phyloP scores from a whole-genome alignment of 805 yeast genomes.

The Teunomyces panamensis region DNA sequence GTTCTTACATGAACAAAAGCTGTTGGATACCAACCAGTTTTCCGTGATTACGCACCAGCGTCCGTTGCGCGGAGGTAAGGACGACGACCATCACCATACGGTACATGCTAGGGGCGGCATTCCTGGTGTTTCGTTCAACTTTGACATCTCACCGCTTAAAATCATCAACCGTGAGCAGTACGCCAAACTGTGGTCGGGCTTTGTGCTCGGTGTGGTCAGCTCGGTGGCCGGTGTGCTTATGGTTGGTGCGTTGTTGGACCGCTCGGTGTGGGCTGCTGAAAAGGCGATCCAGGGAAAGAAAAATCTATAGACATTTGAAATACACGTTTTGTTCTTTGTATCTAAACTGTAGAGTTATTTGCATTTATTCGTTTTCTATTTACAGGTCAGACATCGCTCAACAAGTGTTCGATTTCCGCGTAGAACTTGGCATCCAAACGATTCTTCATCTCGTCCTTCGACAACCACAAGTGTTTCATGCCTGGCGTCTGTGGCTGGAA shows the following conservation, averaged over 20 bases:
- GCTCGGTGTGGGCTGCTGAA: conserved; percentile 87
- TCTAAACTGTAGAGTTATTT: no score
- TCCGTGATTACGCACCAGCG: conserved; percentile 86
- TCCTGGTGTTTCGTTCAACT: conserved; percentile 84
- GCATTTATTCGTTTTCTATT: conserved; percentile 1
- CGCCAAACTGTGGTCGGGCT: conserved; percentile 77
- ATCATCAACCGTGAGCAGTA: conserved; percentile 79
- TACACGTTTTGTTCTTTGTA: no score
- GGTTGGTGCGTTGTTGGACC: conserved; percentile 85
- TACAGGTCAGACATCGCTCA: conserved; percentile 30
- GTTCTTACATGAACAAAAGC: conserved; percentile 47
- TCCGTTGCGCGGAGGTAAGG: conserved; percentile 82
- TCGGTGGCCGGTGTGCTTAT: conserved; percentile 93
- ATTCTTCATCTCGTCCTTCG: conserved; percentile 69
- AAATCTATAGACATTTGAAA: conserved; percentile 26
- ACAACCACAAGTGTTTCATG: conserved; percentile 74
- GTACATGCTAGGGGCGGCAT: conserved; percentile 79
- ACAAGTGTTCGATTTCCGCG: conserved; percentile 49
- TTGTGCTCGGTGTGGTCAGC: conserved; percentile 76
- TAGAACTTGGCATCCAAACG: conserved; percentile 55
- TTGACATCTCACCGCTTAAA: conserved; percentile 91
- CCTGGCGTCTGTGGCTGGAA: conserved; percentile 46
- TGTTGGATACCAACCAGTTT: conserved; percentile 83
- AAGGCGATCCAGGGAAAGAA: conserved; percentile 69
- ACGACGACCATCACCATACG: conserved; percentile 87